Conservation (phyloP, 2,329 filamentous ascomycete genomes). For the Lasiodiplodia hormozganensis region DNA sequence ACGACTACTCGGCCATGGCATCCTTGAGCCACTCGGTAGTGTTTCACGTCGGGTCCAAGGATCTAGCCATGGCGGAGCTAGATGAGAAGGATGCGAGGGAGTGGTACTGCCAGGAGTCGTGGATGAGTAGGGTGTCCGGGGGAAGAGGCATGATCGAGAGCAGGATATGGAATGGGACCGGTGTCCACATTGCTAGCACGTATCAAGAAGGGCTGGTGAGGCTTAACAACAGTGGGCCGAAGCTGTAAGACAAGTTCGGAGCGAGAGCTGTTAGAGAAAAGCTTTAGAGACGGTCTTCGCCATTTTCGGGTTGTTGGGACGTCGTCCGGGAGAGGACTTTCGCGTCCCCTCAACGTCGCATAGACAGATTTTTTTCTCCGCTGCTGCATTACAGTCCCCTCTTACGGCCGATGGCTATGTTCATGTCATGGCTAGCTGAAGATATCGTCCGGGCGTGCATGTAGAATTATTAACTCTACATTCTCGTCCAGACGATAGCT, state of each 20-base stretch:
- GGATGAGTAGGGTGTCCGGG: slow-evolving; percentile 36
- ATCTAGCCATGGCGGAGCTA: slow-evolving; percentile 37
- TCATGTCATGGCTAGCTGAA: too few relatives aligned
- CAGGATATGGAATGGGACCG: slow-evolving; percentile 40
- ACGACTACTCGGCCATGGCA: slow-evolving; percentile 41
- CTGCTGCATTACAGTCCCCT: background rate
- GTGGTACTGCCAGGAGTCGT: slow-evolving; percentile 44
- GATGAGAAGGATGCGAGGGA: slow-evolving; percentile 38
- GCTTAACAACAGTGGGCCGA: slow-evolving; percentile 31
- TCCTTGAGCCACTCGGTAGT: slow-evolving; percentile 43
- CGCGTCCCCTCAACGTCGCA: background rate
- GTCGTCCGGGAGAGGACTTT: background rate
- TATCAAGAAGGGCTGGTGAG: slow-evolving; percentile 44
- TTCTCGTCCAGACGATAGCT: too few relatives aligned
- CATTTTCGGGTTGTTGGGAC: background rate
- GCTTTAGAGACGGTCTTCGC: slow-evolving; percentile 4
- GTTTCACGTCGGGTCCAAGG: slow-evolving; percentile 42
- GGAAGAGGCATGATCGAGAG: slow-evolving; percentile 40
- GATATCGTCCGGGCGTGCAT: too few relatives aligned
- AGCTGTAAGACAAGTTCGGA: background rate
- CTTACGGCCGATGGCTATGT: too few relatives aligned
- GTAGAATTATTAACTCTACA: too few relatives aligned
- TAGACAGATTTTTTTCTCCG: background rate
- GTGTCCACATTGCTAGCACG: slow-evolving; percentile 42
- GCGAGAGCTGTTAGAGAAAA: background rate